phyloP scores from a whole-genome alignment of 2,329 filamentous ascomycete genomes.

The Zasmidium citrigriseum region DNA sequence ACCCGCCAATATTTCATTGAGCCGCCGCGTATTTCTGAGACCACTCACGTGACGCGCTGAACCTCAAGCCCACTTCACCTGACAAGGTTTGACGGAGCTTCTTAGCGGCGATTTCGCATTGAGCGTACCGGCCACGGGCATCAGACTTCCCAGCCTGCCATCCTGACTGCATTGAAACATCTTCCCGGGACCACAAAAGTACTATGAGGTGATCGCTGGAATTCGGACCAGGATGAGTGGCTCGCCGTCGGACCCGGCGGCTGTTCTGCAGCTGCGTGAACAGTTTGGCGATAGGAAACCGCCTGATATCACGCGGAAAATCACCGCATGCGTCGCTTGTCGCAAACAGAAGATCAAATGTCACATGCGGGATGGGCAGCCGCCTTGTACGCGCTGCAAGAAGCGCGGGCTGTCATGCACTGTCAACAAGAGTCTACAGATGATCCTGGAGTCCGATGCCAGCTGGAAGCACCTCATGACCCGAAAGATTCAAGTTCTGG shows the following conservation, averaged over 20 bases:
- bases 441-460: slow-evolving; percentile 44
- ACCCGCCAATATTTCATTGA: not conserved
- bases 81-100: not conserved
- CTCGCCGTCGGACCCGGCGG: slow-evolving; percentile 16
- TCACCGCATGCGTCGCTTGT: slow-evolving; percentile 43
- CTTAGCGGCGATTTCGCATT: not conserved
- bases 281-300: slow-evolving; percentile 25
- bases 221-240: slow-evolving; percentile 5
- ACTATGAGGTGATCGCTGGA: not conserved
- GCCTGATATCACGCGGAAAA: slow-evolving; percentile 33
- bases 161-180: not conserved
- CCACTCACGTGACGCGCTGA: no score
- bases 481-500: slow-evolving; percentile 39
- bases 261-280: slow-evolving; percentile 21
- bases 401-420: slow-evolving; percentile 43
- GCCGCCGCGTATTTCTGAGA: no score
- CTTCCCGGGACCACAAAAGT: not conserved
- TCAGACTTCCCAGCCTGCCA: not conserved
- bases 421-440: slow-evolving; percentile 45
- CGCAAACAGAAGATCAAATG: slow-evolving; percentile 48
- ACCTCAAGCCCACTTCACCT: not conserved
- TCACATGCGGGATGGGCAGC: slow-evolving; percentile 40
- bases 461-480: slow-evolving; percentile 44
- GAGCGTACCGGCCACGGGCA: not conserved
- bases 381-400: slow-evolving; percentile 44